Evolutionary conservation across 2,329 filamentous ascomycete species (phyloP), one percentile per base, ranked within the genome.

Genomic region (Tolypocladium cylindrosporum): DNA sequence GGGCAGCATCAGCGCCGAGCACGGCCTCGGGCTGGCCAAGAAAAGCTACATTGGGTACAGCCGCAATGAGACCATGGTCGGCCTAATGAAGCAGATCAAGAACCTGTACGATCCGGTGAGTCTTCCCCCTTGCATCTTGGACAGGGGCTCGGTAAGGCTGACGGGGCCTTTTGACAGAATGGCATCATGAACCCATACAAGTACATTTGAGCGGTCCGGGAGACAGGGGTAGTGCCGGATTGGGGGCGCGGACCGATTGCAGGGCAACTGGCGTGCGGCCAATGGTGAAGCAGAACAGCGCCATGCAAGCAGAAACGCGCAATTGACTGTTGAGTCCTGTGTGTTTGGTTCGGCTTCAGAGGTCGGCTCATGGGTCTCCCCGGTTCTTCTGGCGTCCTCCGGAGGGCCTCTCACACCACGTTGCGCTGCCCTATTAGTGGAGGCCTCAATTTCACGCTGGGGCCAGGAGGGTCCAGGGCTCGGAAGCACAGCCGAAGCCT

Each of bases 151-250:
- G 48, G 57, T 62, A 63, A 58, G 62, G 63, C 67, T 70, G 64
- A 70, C 66, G 58, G 56, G 56, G 56, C 54, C 42, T 42, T 59
- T 54, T 53, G 56, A 27, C 67, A 96, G 91, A 96, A 96, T 65
- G 92, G 91, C 54, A 97, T 97, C 74, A 95, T 97, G 91, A 97
- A 97, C 75, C 93, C 93, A 0, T 97, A 97, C 79, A 97, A 97
- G 76, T 97, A 97, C 72, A 88, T 97, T 64, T 87, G 27, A 57
- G 52, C 24, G 40, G 16, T 5, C 16, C 48, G 16, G 5, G 19
- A 21, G 19, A 21, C 48, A 31, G 48, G 27, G 19, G 21, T 36
- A 19, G 19, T 36, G 48, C 48, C 48, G 19, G 19, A 21, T 52
- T 45, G 41, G 24, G 31, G 42, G 31, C 19, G n/a, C 54, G 41